A percentile compares a stretch with the other conserved stretches of the same genome.
Evolutionary conservation across 495 filamentous ascomycete genomes (phyloP).

Genomic region (Annulohypoxylon bovei): DNA sequence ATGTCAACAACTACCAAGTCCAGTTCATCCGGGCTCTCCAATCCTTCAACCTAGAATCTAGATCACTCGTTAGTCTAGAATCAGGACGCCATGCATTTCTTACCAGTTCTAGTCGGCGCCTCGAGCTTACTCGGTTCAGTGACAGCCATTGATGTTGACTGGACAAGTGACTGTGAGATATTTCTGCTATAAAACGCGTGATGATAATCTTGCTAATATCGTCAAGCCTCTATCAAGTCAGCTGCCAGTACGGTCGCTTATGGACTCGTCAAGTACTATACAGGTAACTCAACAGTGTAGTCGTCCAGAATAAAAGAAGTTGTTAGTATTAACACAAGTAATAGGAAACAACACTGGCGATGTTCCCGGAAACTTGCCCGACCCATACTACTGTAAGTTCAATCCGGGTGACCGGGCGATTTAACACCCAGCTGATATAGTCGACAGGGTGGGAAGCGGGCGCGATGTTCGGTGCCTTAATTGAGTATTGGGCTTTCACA

Average conservation of each 20-base stretch:
- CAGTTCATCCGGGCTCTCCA: background rate
- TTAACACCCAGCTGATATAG: conserved; percentile 45
- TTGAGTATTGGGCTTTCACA: conserved; percentile 75
- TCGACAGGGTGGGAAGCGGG: conserved; percentile 82
- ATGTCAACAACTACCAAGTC: conserved; percentile 2
- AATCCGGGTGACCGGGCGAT: background rate
- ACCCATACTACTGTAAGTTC: conserved; percentile 57
- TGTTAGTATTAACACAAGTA: background rate
- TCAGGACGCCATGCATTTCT: conserved; percentile 17
- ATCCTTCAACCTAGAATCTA: background rate
- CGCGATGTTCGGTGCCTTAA: conserved; percentile 71
- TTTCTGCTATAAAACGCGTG: background rate
- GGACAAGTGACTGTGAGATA: conserved; percentile 33
- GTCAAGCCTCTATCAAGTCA: conserved; percentile 30
- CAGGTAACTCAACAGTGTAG: conserved; percentile 51
- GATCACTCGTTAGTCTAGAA: conserved; percentile 6
- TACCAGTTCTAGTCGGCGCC: conserved; percentile 6
- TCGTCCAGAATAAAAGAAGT: background rate
- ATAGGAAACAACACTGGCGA: conserved; percentile 69
- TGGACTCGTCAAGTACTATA: conserved; percentile 58
- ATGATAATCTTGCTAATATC: conserved; percentile 6
- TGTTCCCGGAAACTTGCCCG: conserved; percentile 52
- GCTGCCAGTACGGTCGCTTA: conserved; percentile 38
- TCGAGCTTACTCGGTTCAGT: conserved; percentile 22
- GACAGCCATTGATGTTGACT: conserved; percentile 36